These are phyloP conservation scores for Mallotus nudiflorus DNA, from an alignment of 345 rosid species.

Conservation along the genomic window DNA sequence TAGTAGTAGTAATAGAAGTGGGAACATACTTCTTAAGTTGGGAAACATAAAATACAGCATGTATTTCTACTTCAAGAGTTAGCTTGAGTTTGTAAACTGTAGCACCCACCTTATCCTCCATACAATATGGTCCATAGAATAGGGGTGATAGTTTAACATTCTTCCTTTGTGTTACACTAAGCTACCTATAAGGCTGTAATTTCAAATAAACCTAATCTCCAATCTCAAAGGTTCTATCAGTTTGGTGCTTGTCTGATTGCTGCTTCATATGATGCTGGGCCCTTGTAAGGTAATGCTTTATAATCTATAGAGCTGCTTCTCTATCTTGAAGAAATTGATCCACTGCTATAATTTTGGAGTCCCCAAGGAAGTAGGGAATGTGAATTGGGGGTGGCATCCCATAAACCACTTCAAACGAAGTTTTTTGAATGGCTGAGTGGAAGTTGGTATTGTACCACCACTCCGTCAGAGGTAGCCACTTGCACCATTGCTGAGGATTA, in stretches of 20 bases:
- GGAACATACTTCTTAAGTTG: neutral
- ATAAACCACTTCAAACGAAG: neutral
- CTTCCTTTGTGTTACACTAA: neutral
- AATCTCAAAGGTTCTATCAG: too few relatives aligned
- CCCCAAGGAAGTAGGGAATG: neutral
- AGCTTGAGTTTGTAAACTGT: too few relatives aligned
- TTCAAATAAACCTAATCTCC: neutral
- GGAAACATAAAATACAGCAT: neutral
- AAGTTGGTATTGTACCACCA: neutral
- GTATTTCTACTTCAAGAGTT: neutral
- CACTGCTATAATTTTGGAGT: neutral
- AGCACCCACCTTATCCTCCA: too few relatives aligned
- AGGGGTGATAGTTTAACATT: neutral
- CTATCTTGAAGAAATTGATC: neutral
- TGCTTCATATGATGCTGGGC: neutral
- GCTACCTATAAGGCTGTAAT: neutral
- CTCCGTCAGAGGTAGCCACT: neutral
- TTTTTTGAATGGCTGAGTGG: neutral
- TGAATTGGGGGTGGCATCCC: constrained; percentile 2
- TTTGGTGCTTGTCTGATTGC: neutral
- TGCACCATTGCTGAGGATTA: too few relatives aligned
- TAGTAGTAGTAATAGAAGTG: neutral
- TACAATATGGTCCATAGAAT: too few relatives aligned
- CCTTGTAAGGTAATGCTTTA: neutral
- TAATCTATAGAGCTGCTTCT: neutral